phyloP scores from a whole-genome alignment of 768 basidiomycete species.

The Tulasnella sp. region DNA sequence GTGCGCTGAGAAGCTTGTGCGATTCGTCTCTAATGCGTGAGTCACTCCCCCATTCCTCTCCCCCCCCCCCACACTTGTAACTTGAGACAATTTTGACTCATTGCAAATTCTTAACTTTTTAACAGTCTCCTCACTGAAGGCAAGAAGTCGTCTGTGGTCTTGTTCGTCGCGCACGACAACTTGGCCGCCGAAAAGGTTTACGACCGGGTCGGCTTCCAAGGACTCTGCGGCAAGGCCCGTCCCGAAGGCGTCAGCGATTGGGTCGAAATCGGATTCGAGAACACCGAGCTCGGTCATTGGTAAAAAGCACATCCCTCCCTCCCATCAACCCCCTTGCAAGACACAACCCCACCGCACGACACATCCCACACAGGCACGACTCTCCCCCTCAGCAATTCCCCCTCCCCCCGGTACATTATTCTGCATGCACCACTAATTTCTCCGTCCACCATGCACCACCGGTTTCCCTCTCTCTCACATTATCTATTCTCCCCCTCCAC shows the following conservation, averaged over 20 bases:
- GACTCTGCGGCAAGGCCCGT: conserved; percentile 40
- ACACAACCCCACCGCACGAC: not conserved
- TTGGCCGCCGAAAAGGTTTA: conserved; percentile 55
- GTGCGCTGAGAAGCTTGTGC: conserved; percentile 61
- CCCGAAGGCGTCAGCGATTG: conserved; percentile 45
- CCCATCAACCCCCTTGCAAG: not conserved
- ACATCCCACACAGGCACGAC: not conserved
- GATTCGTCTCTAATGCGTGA: conserved; percentile 34
- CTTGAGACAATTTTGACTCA: conserved; percentile 32
- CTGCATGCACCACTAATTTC: not conserved
- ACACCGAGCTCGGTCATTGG: conserved; percentile 59
- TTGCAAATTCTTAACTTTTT: not conserved
- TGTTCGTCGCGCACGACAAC: conserved; percentile 63
- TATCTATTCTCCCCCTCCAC: not conserved
- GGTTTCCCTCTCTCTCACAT: not conserved
- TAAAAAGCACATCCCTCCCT: conserved; percentile 32
- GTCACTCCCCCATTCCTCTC: not conserved
- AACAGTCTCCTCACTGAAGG: conserved; percentile 31
- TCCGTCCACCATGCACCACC: not conserved
- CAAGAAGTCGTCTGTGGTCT: conserved; percentile 50
- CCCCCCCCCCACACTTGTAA: too few species aligned
- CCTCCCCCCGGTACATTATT: not conserved
- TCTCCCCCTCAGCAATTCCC: not conserved
- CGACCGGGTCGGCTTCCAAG: conserved; percentile 60
- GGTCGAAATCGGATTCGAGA: conserved; percentile 64